phyloP scores from a whole-genome alignment of 768 basidiomycete genomes.

The Coprinopsis cinerea region DNA sequence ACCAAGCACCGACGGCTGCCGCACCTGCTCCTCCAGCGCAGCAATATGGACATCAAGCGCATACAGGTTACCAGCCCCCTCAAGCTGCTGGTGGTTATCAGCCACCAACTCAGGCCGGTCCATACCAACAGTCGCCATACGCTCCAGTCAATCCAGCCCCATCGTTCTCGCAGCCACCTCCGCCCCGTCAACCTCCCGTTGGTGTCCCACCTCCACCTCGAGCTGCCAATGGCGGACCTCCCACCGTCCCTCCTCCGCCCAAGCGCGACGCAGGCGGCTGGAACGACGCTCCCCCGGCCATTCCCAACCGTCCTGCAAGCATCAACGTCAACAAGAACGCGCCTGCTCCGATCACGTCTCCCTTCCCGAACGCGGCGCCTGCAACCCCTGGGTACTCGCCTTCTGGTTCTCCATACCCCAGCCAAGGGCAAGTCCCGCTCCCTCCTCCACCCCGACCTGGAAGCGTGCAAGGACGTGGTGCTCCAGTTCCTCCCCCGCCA shows the following conservation, averaged over 20 bases:
- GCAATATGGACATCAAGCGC: conserved; percentile 11
- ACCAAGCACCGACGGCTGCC: conserved; percentile 11
- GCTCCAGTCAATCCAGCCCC: no score
- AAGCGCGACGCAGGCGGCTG: conserved; percentile 78
- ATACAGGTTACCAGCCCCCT: no score
- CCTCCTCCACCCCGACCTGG: conserved; percentile 65
- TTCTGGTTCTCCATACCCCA: conserved; percentile 40
- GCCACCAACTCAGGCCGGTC: conserved; percentile 14
- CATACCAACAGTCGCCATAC: neutral
- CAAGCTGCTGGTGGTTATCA: conserved; percentile 14
- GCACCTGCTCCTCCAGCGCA: conserved; percentile 13
- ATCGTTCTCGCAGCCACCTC: conserved; percentile 22
- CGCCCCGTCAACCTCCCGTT: conserved; percentile 31
- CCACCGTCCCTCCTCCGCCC: conserved; percentile 37
- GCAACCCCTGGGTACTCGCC: conserved; percentile 39
- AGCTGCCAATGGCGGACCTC: conserved; percentile 24
- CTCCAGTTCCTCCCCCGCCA: conserved; percentile 34
- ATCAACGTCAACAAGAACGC: conserved; percentile 36
- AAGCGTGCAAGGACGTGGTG: conserved; percentile 44
- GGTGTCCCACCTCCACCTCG: conserved; percentile 39
- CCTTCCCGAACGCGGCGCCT: conserved; percentile 69
- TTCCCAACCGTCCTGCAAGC: conserved; percentile 42
- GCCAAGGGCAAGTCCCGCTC: conserved; percentile 35
- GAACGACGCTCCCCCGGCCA: conserved; percentile 78
- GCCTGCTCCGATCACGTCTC: conserved; percentile 73